Percentiles rank a stretch among this genome's conserved stretches.
Conservation (phyloP, 768 basidiomycete species). For the Rhodotorula paludigena region DNA sequence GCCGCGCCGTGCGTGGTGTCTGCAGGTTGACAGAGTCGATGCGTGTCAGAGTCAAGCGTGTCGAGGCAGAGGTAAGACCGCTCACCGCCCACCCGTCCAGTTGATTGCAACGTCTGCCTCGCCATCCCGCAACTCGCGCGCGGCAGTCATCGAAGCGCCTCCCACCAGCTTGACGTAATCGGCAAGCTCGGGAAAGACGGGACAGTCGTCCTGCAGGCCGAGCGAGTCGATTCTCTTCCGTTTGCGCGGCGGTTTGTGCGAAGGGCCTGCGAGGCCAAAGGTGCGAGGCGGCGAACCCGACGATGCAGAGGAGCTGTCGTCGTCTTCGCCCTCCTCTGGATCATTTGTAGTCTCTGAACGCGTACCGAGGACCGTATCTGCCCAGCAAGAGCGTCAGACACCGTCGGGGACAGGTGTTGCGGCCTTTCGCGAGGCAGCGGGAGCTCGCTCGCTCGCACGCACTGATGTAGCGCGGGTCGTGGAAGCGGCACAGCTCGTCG, state of each 20-base stretch:
- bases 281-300: neutral
- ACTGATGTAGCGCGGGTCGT: constrained; percentile 67
- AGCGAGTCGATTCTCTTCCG: constrained; percentile 38
- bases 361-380: neutral
- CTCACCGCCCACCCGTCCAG: constrained; percentile 82
- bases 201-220: constrained; percentile 63
- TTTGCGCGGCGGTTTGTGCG: constrained; percentile 52
- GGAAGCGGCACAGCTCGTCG: constrained; percentile 63
- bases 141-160: constrained; percentile 72
- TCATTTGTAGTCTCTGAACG: neutral
- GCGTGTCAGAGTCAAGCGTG: neutral
- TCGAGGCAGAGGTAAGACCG: constrained; percentile 36
- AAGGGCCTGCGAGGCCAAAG: constrained; percentile 6
- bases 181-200: constrained; percentile 63
- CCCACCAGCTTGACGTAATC: constrained; percentile 68
- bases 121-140: constrained; percentile 56
- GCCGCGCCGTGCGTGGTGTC: constrained; percentile 73
- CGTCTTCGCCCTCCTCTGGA: neutral
- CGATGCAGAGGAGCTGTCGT: neutral
- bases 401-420: neutral
- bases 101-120: constrained; percentile 63
- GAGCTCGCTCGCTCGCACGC: neutral
- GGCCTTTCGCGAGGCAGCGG: too few species aligned
- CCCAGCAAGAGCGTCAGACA: too few species aligned
- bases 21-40: neutral